phyloP scores from a whole-genome alignment of 257 asterid genomes.

The Capsicum pubescens region DNA sequence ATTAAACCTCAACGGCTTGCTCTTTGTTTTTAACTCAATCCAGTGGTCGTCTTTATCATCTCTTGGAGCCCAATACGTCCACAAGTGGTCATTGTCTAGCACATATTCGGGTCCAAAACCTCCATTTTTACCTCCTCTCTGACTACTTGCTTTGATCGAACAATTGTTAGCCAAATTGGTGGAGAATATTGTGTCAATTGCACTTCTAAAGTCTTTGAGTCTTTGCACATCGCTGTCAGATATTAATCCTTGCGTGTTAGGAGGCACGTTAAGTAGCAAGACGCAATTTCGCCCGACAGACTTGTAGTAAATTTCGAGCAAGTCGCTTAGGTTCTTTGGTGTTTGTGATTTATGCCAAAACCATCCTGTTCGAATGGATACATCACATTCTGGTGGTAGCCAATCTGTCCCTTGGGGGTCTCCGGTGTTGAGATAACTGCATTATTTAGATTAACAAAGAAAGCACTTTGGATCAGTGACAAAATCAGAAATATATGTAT shows the following conservation, averaged over 20 bases:
- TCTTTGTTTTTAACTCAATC: constrained; percentile 61
- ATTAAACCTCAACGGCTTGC: constrained; percentile 57
- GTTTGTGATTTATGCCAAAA: constrained; percentile 85
- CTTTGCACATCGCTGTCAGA: constrained; percentile 63
- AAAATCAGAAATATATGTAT: neutral
- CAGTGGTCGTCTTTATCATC: constrained; percentile 52
- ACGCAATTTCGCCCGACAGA: constrained; percentile 93
- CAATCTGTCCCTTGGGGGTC: constrained; percentile 82
- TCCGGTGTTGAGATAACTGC: constrained; percentile 82
- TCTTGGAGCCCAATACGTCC: constrained; percentile 90
- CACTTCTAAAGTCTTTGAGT: constrained; percentile 62
- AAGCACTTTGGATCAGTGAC: neutral
- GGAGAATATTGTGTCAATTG: constrained; percentile 63
- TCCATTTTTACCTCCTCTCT: constrained; percentile 60
- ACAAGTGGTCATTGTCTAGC: constrained; percentile 70
- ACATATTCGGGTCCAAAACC: constrained; percentile 65
- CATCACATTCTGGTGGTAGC: constrained; percentile 96
- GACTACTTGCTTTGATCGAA: constrained; percentile 58
- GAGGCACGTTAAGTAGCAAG: constrained; percentile 85
- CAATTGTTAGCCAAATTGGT: constrained; percentile 58
- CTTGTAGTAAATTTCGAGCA: constrained; percentile 78
- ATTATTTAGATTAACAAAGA: constrained; percentile 22
- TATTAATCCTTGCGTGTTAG: constrained; percentile 75
- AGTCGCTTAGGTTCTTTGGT: constrained; percentile 63
- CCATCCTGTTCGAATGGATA: constrained; percentile 86